Base-by-base conservation (phyloP, 768 basidiomycete genomes). In the Lepiota venenata region DNA sequence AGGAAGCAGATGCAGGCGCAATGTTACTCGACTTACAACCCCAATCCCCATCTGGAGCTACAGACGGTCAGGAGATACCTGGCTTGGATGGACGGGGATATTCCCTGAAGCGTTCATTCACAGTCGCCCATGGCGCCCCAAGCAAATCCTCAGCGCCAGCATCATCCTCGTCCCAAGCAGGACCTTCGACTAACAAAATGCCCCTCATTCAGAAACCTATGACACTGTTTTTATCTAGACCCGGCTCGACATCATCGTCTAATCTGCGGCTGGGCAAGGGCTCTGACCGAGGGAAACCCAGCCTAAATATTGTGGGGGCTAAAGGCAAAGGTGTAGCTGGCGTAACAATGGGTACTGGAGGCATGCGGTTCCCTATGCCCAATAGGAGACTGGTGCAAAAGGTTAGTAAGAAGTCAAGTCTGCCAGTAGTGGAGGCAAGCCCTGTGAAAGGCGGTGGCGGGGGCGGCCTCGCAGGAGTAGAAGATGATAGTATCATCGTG, bases 341-440 rank as follows among this genome's bases (percentile, higher is more conserved):
- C 9, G 59, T 66, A 36, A 66, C 65, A 6, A 63, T 62, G 22
- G 53, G 60, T 22, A 61, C 67, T 20, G 65, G 40, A 42, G 40
- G 46, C 21, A 45, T 39, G 8, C n/a, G 16, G 11, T 48, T 48
- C 20, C 46, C 53, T 15, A 55, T 41, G 39, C 38, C 39, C 14
- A 54, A 48, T 36, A 55, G 22, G 39, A 46, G 74, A 25, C 60
- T 60, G 2, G 61, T 67, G 27, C 65, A 60, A 15, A 75, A 73
- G 56, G 74, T 66, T n/a, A 80, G 79, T 58, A 73, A 73, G 59
- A 78, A 78, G 58, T 69, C 77, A 2, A 70, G 66, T 36, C 63
- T 81, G 46, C 75, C 79, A 0, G 74, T 69, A 56, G 77, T 81
- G 4, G 69, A 74, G 54, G 77, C 69, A 18, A 80, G 78, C 58